Conservation (phyloP, 176 grass and related monocot species). For the Puccinellia tenuiflora region DNA sequence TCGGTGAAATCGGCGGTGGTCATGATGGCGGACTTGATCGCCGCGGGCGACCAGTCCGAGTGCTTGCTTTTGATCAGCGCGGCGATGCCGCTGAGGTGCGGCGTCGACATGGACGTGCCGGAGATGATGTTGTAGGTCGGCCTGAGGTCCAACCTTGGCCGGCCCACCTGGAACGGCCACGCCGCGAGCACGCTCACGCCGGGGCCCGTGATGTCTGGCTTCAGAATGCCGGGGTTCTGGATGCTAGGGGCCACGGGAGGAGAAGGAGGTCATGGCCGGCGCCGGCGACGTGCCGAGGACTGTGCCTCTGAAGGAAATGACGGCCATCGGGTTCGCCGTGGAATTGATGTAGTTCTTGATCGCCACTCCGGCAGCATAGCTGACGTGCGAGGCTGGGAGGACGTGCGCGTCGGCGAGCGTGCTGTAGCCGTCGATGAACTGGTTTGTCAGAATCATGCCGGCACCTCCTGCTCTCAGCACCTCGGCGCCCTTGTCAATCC, state of each 20-base stretch:
- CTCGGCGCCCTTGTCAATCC: background rate
- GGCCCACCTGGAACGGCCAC: background rate
- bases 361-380: background rate
- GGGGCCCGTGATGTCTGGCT: background rate
- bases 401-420: background rate
- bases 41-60: conserved; percentile 40
- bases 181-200: background rate
- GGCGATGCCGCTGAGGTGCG: conserved; percentile 50
- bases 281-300: background rate
- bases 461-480: background rate
- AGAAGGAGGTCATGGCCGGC: background rate
- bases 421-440: conserved; percentile 1
- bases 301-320: background rate
- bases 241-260: background rate
- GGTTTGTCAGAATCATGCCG: background rate
- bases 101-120: conserved; percentile 73
- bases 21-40: conserved; percentile 70
- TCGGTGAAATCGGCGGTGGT: conserved; percentile 40
- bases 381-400: background rate
- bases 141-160: background rate
- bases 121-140: conserved; percentile 21
- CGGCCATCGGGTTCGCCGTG: background rate
- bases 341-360: background rate
- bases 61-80: conserved; percentile 47
- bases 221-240: background rate